Base-by-base conservation (phyloP, 73 alveolate species). In the Urostyla sp. region DNA sequence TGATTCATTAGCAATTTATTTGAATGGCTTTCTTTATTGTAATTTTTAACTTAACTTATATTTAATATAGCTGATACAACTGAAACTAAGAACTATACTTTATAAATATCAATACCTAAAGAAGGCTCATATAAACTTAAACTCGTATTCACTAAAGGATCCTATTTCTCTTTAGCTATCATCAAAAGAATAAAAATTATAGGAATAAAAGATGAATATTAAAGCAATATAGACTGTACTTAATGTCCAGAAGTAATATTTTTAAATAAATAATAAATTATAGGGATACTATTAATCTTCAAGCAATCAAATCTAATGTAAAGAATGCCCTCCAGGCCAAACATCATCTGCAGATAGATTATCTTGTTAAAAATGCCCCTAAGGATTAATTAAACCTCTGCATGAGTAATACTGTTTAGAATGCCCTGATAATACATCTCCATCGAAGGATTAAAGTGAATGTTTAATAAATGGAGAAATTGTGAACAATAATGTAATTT, bases 401-500 rank as follows among this genome's bases (percentile, higher is more conserved):
- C 32, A 11, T 13, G 83, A 69, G 24, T 48, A 37, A 1, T 7
- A 21, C 24, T 69, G 83, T 45, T 1, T 46, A 1, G 5, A 4
- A 2, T 69, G 83, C 40, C 83, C 83, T 0, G 49, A 69, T 27
- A 69, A 69, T 49, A 69, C 83, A 6, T 53, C 16, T 15, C 40
- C 40, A 0, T 48, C 72, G 16, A 18, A 69, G 27, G 35, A 53
- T 23, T 13, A 49, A 24, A 2, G 30, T 7, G 23, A 10, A 3
- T 63, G 79, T 23, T 13, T 63, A 5, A 45, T 40, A 11, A 40
- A 15, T 10, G 51, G 15, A 15, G 51, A 40, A 11, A 11, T 11
- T 40, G 15, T 40, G 51, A 40, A 40, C 15, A 40, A 15, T 15
- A 11, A 11, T 15, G 20, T 40, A 11, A 11, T 40, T 11, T 40